These are phyloP conservation scores for Diaporthe capsici DNA, from an alignment of 2,329 filamentous ascomycete genomes.

Conservation along the genomic window DNA sequence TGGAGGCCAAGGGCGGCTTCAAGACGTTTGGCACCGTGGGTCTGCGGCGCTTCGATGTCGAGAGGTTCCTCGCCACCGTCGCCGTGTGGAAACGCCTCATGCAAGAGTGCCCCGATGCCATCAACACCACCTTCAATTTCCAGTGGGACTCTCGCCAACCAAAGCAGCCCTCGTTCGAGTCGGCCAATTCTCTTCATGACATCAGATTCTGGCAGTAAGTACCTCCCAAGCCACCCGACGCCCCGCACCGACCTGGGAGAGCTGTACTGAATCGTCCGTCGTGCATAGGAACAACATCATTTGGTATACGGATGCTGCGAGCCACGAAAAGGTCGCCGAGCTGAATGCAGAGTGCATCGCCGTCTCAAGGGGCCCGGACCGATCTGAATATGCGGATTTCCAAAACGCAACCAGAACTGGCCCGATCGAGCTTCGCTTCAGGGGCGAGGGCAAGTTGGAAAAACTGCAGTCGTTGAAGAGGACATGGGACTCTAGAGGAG, in stretches of 20 bases:
- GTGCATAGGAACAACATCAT: constrained; percentile 43
- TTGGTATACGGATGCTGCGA: constrained; percentile 44
- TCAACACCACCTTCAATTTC: constrained; percentile 45
- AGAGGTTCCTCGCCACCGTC: constrained; percentile 40
- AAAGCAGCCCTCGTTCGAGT: constrained; percentile 40
- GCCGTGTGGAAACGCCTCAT: constrained; percentile 41
- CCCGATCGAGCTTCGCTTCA: constrained; percentile 43
- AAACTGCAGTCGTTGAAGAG: constrained; percentile 20
- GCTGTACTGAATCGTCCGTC: not conserved
- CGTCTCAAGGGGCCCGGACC: constrained; percentile 38
- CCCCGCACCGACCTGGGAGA: not conserved
- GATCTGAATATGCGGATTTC: constrained; percentile 40
- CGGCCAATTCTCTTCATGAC: constrained; percentile 44
- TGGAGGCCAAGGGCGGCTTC: constrained; percentile 46
- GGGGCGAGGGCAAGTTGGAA: constrained; percentile 39
- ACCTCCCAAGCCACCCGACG: not conserved
- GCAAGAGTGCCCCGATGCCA: constrained; percentile 43
- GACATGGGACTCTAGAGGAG: constrained; percentile 46
- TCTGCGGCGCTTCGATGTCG: constrained; percentile 43
- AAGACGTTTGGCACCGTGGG: constrained; percentile 47
- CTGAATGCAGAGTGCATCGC: constrained; percentile 41
- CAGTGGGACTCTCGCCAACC: constrained; percentile 44
- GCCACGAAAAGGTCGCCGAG: constrained; percentile 41
- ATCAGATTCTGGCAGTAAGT: constrained; percentile 44
- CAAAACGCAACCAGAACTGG: constrained; percentile 42